Conservation (phyloP, 108 stramenopile species). For the Skeletonema marinoi region DNA sequence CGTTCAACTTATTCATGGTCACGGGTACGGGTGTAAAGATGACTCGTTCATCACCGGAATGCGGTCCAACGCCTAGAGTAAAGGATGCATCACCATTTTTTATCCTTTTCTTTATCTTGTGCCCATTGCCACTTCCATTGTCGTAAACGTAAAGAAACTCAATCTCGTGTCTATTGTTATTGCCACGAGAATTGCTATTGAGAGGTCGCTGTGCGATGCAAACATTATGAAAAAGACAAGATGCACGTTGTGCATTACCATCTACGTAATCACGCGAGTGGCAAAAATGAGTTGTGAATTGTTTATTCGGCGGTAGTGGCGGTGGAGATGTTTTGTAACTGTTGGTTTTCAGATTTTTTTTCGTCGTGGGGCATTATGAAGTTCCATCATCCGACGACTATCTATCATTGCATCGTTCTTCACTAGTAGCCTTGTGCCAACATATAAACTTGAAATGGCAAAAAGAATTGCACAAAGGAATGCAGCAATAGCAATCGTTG, state of each 20-base stretch:
- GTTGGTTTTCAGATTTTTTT: neutral
- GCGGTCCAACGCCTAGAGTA: constrained; percentile 7
- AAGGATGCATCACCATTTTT: neutral
- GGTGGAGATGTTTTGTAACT: neutral
- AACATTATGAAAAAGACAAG: neutral
- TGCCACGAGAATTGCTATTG: neutral
- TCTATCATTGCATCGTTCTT: neutral
- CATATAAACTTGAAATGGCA: neutral
- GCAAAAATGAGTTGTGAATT: neutral
- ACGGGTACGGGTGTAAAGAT: neutral
- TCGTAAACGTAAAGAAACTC: neutral
- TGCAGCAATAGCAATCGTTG: neutral
- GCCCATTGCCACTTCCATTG: neutral
- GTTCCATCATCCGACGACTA: neutral
- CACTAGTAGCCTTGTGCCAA: neutral
- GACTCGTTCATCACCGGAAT: neutral
- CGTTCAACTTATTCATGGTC: neutral
- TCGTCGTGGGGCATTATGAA: neutral
- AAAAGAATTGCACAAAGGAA: neutral
- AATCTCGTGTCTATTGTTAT: neutral
- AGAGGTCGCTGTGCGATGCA: neutral
- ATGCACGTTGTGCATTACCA: neutral
- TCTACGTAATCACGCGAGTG: neutral
- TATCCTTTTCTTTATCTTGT: neutral
- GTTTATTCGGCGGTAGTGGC: neutral